phyloP scores from a whole-genome alignment of 148 eudicot species.

The Rhododendron mucronatum region DNA sequence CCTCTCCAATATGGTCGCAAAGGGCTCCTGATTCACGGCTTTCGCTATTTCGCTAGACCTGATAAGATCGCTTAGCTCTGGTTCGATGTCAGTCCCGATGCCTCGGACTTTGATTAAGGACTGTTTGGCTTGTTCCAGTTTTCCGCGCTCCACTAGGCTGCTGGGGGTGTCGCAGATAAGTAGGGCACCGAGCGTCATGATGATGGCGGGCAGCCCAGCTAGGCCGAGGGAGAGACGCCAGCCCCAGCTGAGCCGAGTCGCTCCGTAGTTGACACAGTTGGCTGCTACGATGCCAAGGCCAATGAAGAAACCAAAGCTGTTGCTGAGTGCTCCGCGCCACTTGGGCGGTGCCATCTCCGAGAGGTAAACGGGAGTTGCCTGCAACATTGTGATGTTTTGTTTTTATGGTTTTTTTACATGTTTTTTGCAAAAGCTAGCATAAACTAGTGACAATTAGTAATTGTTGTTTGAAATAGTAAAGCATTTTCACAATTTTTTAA shows the following conservation, averaged over 20 bases:
- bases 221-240: constrained; percentile 46
- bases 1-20: constrained; percentile 34
- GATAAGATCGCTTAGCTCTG: constrained; percentile 31
- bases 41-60: constrained; percentile 24
- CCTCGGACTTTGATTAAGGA: constrained; percentile 31
- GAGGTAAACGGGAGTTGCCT: constrained; percentile 42
- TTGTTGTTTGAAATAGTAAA: too few relatives aligned
- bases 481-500: too few relatives aligned
- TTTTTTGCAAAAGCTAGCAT: too few relatives aligned
- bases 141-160: constrained; percentile 46
- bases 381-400: constrained; percentile 1
- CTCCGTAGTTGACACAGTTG: constrained; percentile 29
- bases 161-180: constrained; percentile 40
- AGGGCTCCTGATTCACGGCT: constrained; percentile 25
- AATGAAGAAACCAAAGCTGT: constrained; percentile 40
- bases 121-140: constrained; percentile 26
- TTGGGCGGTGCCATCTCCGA: constrained; percentile 45
- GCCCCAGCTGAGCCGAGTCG: constrained; percentile 26
- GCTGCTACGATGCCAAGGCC: constrained; percentile 36
- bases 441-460: too few relatives aligned
- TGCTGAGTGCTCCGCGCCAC: constrained; percentile 48
- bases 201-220: constrained; percentile 29
- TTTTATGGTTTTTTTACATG: too few relatives aligned
- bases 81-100: constrained; percentile 17
- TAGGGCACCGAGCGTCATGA: constrained; percentile 33